Percentiles rank a stretch among this genome's conserved stretches.
phyloP scores from a whole-genome alignment of 2,329 filamentous ascomycete genomes.

The Dactylonectria estremocensis region DNA sequence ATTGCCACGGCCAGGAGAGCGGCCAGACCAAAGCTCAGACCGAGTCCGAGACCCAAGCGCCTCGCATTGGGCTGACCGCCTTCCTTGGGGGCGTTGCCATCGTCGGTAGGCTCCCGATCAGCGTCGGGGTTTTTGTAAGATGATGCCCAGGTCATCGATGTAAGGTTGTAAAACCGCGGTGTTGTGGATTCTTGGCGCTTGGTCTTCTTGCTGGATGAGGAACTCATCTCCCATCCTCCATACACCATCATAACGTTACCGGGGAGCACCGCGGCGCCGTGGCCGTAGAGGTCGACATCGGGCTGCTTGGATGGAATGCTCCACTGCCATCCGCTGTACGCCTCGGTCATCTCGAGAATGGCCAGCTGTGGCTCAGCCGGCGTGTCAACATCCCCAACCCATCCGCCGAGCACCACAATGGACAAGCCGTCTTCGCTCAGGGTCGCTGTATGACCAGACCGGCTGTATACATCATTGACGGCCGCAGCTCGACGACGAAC shows the following conservation, averaged over 20 bases:
- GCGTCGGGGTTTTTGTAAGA: conserved; percentile 64
- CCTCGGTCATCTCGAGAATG: conserved; percentile 81
- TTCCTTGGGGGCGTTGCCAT: conserved; percentile 45
- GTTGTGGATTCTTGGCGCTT: conserved; percentile 54
- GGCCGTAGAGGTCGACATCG: conserved; percentile 70
- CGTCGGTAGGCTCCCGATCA: conserved; percentile 25
- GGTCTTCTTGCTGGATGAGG: conserved; percentile 47
- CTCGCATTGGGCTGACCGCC: conserved; percentile 41
- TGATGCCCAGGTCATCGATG: conserved; percentile 67
- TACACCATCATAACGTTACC: conserved; percentile 80
- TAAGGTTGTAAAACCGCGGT: conserved; percentile 70
- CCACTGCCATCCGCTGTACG: conserved; percentile 85
- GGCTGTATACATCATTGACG: conserved; percentile 74
- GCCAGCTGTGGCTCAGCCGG: conserved; percentile 87
- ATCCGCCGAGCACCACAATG: conserved; percentile 89
- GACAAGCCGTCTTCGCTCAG: conserved; percentile 83
- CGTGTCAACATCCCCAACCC: conserved; percentile 86
- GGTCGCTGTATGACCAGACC: conserved; percentile 91
- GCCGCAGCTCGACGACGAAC: conserved; percentile 35
- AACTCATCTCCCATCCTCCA: conserved; percentile 70
- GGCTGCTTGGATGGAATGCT: conserved; percentile 70
- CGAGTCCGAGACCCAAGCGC: conserved; percentile 74
- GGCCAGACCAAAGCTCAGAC: conserved; percentile 70
- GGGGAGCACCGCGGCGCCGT: conserved; percentile 74
- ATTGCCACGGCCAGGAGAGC: conserved; percentile 63